These are phyloP conservation scores for Streptanthus diversifolius DNA, from an alignment of 345 rosid species.

Conservation along the genomic window DNA sequence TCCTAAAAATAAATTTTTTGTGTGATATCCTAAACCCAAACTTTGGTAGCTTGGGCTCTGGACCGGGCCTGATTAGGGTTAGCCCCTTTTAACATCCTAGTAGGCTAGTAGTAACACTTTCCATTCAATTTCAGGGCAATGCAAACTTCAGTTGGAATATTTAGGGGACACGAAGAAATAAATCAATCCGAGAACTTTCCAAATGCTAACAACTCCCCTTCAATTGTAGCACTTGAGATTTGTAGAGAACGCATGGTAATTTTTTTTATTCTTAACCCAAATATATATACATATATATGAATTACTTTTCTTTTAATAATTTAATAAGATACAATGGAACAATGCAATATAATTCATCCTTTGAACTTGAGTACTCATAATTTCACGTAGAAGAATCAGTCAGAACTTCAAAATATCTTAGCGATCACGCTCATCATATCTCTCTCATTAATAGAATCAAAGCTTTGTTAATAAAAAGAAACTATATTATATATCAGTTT, in stretches of 20 bases:
- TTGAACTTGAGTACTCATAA: background rate
- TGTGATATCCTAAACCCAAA: too few species aligned
- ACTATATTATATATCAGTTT: background rate
- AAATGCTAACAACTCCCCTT: slow-evolving; percentile 38
- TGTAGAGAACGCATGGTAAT: slow-evolving; percentile 66
- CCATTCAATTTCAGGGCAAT: slow-evolving; percentile 47
- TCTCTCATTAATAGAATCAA: background rate
- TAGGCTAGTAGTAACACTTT: background rate
- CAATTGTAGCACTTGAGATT: slow-evolving; percentile 60
- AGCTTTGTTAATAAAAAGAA: background rate
- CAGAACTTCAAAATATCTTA: background rate
- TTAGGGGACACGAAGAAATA: slow-evolving; percentile 37
- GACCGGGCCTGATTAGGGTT: too few species aligned
- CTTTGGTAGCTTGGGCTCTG: too few species aligned
- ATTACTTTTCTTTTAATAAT: background rate
- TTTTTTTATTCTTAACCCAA: background rate
- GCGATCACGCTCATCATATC: background rate
- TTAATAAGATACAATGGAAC: background rate
- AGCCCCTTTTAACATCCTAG: background rate
- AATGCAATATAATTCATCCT: background rate
- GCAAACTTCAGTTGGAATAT: slow-evolving; percentile 67
- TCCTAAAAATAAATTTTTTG: too few species aligned
- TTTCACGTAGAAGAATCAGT: background rate
- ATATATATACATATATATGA: background rate
- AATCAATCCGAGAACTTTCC: background rate